These are phyloP conservation scores for Clonostachys chloroleuca DNA, from an alignment of 2,329 filamentous ascomycete species.

Conservation along the genomic window DNA sequence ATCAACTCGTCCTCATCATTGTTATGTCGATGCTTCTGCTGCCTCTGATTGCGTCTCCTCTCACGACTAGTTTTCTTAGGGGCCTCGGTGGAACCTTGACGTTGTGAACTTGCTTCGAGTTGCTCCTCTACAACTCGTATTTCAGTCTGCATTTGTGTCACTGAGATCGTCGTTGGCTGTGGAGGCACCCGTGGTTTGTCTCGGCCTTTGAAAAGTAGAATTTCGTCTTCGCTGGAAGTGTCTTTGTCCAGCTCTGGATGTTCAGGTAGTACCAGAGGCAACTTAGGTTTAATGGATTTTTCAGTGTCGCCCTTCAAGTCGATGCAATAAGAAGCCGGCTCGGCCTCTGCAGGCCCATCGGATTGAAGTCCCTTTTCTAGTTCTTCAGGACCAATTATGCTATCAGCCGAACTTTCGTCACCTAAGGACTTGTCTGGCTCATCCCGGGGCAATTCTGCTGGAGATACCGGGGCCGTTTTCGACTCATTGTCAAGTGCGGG, in stretches of 20 bases:
- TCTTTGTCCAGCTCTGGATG: conserved; percentile 12
- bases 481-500: no score
- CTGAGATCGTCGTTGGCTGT: conserved; percentile 6
- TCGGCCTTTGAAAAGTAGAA: conserved; percentile 63
- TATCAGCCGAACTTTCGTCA: not conserved
- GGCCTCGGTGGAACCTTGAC: not conserved
- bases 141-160: conserved; percentile 22
- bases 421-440: no score
- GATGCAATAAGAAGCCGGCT: no score
- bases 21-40: not conserved
- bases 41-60: not conserved
- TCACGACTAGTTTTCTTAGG: not conserved
- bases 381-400: conserved; percentile 12
- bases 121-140: conserved; percentile 19
- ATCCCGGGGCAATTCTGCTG: no score
- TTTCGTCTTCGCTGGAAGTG: conserved; percentile 62
- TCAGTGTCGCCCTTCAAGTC: conserved; percentile 24
- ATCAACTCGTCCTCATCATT: conserved; percentile 50
- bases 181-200: conserved; percentile 11
- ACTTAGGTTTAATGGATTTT: not conserved
- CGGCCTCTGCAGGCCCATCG: no score
- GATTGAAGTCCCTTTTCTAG: conserved; percentile 7
- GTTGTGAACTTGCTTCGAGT: conserved; percentile 6
- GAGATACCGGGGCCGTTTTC: no score
- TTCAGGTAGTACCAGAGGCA: conserved; percentile 7